These are phyloP conservation scores for Debaryomyces prosopidis DNA, from an alignment of 805 yeast species.

Conservation along the genomic window DNA sequence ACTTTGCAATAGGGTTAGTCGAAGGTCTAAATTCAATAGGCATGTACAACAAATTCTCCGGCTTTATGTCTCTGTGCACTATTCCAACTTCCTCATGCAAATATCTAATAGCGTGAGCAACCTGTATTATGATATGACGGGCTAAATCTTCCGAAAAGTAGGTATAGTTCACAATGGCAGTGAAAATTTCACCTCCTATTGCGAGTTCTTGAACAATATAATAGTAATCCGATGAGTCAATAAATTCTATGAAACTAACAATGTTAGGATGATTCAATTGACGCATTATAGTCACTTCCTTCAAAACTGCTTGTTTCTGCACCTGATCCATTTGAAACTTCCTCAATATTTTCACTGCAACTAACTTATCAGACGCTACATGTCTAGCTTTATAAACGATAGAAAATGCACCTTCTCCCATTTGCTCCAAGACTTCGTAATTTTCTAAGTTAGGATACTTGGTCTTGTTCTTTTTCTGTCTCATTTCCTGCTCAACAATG, in stretches of 20 bases:
- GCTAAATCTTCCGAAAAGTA: conserved; percentile 66
- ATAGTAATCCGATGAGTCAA: conserved; percentile 60
- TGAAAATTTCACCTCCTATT: conserved; percentile 76
- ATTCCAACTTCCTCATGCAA: conserved; percentile 73
- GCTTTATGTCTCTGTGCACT: conserved; percentile 82
- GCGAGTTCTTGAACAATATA: conserved; percentile 73
- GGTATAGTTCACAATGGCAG: conserved; percentile 65
- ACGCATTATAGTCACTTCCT: conserved; percentile 78
- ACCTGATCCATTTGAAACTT: conserved; percentile 65
- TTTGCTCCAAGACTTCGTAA: conserved; percentile 47
- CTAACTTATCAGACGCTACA: conserved; percentile 34
- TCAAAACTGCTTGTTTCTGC: conserved; percentile 68
- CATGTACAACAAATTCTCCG: conserved; percentile 70
- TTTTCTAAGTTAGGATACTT: conserved; percentile 39
- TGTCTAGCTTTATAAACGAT: conserved; percentile 65
- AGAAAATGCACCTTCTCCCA: conserved; percentile 86
- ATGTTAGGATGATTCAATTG: conserved; percentile 64
- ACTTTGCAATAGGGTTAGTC: conserved; percentile 29
- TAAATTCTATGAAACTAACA: conserved; percentile 63
- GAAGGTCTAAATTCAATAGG: conserved; percentile 57
- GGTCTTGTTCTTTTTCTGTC: conserved; percentile 18
- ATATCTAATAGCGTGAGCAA: conserved; percentile 64
- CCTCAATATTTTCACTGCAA: conserved; percentile 62
- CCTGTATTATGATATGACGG: conserved; percentile 62
- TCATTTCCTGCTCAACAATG: conserved; percentile 36